These are phyloP conservation scores for Naumovozyma baii DNA, from an alignment of 805 yeast species.

Conservation along the genomic window DNA sequence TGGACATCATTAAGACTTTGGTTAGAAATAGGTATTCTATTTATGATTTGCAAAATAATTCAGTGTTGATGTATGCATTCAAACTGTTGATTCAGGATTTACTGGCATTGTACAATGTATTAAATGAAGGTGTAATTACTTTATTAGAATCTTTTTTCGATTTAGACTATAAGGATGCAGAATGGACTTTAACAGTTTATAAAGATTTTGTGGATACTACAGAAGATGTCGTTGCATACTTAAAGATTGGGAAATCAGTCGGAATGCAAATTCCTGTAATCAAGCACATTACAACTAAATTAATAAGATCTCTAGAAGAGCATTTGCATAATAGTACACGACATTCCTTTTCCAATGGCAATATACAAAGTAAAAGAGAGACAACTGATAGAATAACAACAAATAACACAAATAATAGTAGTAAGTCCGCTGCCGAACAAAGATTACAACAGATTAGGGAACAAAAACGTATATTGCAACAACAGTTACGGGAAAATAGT, in stretches of 20 bases:
- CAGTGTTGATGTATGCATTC: conserved; percentile 65
- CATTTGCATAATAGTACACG: conserved; percentile 46
- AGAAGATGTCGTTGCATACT: conserved; percentile 73
- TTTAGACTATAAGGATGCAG: conserved; percentile 76
- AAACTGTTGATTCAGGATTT: conserved; percentile 80
- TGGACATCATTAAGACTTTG: conserved; percentile 65
- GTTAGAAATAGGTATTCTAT: conserved; percentile 69
- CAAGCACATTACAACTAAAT: conserved; percentile 92
- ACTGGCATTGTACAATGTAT: conserved; percentile 70
- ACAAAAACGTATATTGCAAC: conserved; percentile 24
- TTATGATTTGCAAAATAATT: conserved; percentile 74
- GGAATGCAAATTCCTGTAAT: conserved; percentile 90
- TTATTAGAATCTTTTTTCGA: conserved; percentile 91
- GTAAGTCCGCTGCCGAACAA: conserved; percentile 22
- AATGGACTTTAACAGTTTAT: conserved; percentile 73
- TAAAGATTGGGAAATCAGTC: conserved; percentile 86
- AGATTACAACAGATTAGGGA: conserved; percentile 28
- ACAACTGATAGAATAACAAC: neutral
- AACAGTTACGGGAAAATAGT: conserved; percentile 19
- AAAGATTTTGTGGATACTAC: conserved; percentile 79
- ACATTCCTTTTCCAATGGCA: conserved; percentile 34
- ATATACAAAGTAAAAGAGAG: neutral
- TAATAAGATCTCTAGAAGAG: conserved; percentile 77
- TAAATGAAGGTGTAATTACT: conserved; percentile 93
- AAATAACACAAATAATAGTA: conserved; percentile 9